Base-by-base conservation (phyloP, 1,284 basidiomycete species). In the Ustilago sp. region DNA sequence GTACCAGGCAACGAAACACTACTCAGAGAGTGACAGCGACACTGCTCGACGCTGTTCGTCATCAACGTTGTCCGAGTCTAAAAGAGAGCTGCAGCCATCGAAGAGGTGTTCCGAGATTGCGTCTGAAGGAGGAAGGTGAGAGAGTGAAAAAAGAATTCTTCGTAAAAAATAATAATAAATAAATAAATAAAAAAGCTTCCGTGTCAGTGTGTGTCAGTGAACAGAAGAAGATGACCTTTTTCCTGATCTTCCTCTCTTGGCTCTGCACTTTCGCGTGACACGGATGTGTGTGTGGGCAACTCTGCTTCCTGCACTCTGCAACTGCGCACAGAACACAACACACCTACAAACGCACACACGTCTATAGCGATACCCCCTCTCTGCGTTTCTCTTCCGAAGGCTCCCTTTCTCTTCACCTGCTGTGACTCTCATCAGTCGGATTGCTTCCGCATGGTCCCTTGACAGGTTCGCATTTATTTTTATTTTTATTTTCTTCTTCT, bases 211-310 rank as follows among this genome's bases (percentile, higher is more conserved):
- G 48, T 50, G 45, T 48, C 11, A 31, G 9, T 11, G 31, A 34
- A 51, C 23, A 51, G 23, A 51, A 51, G 31, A 55, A 35, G 15
- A 55, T 31, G 51, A 53, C 34, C n/a, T 52, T 52, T 52, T 34
- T 28, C 28, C 13, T 28, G 11, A 23, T n/a, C 19, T 23, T 48
- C 47, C 23, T 48, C 19, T 23, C 28, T 48, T n/a, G 11, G 47
- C 48, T 32, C n/a, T 50, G 23, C 15, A 19, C 48, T 50, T 32
- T 34, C 48, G 48, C 31, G n/a, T 31, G 43, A 45, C 43, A 45
- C 43, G 43, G 43, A 45, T 45, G 43, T 45, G 39, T 17, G 13
- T 28, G 23, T 28, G 23, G 23, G 3, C 23, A 28, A 28, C 23
- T 28, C 23, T 28, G 23, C 23, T 17, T 41, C 4, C 45, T 48